These are phyloP conservation scores for Annona cherimola DNA, from an alignment of 164 flowering plant species.

Conservation along the genomic window DNA sequence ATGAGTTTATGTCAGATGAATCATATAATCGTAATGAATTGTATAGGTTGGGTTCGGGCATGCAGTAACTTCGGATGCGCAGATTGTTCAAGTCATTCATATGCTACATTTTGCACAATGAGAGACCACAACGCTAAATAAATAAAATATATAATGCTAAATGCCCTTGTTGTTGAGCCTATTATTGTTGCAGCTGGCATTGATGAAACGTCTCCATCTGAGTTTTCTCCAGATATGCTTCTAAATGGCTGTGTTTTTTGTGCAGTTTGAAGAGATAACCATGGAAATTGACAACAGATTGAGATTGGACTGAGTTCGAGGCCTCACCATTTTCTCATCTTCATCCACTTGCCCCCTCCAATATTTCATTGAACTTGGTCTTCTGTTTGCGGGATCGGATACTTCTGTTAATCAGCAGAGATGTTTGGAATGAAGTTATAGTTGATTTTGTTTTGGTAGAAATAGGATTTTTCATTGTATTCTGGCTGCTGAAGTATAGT, in stretches of 20 bases:
- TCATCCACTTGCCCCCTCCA: background rate
- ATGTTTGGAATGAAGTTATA: background rate
- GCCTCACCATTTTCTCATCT: background rate
- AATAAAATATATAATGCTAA: background rate
- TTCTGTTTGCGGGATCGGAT: background rate
- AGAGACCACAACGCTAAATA: background rate
- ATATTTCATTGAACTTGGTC: background rate
- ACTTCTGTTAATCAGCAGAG: background rate
- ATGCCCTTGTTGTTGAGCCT: background rate
- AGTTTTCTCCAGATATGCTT: background rate
- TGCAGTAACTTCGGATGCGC: background rate
- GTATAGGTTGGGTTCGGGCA: background rate
- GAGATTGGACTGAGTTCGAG: slow-evolving; percentile 4
- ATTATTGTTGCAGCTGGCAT: background rate
- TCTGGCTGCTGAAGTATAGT: no score
- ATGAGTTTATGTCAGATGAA: background rate
- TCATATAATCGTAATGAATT: background rate
- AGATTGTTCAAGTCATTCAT: background rate
- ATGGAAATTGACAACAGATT: slow-evolving; percentile 13
- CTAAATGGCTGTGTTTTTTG: background rate
- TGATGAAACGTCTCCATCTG: background rate
- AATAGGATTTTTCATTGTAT: no score
- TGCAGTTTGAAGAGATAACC: slow-evolving; percentile 14
- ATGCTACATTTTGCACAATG: background rate
- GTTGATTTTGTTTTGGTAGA: background rate